Percentiles rank a stretch among this genome's conserved stretches.
Evolutionary conservation across 106 monocot genomes (phyloP).

Genomic region (Dioscorea alata): DNA sequence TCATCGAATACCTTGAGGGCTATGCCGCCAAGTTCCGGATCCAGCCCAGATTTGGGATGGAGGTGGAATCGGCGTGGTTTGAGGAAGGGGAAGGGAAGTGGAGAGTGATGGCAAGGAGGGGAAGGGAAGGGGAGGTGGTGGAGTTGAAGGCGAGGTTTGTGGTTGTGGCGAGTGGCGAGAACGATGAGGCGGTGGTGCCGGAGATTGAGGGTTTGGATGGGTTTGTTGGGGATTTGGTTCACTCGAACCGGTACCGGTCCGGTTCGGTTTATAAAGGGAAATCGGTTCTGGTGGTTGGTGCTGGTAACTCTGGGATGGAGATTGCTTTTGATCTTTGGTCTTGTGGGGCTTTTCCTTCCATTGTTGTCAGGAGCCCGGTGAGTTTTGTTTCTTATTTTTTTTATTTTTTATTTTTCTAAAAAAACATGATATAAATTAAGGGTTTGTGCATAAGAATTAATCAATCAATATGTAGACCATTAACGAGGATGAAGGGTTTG

Average conservation of each 20-base stretch:
- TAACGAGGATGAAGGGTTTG: no score
- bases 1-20: slow-evolving; percentile 37
- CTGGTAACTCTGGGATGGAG: slow-evolving; percentile 67
- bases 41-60: slow-evolving; percentile 4
- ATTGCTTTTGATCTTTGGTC: slow-evolving; percentile 35
- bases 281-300: slow-evolving; percentile 42
- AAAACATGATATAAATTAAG: no score
- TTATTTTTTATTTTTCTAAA: no score
- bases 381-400: background rate
- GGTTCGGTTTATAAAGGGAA: slow-evolving; percentile 27
- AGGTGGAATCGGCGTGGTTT: slow-evolving; percentile 26
- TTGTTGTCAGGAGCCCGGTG: slow-evolving; percentile 38
- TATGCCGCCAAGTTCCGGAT: slow-evolving; percentile 19
- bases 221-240: slow-evolving; percentile 35
- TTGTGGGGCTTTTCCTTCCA: slow-evolving; percentile 20
- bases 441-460: no score
- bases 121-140: background rate
- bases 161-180: slow-evolving; percentile 29
- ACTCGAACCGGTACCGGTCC: slow-evolving; percentile 31
- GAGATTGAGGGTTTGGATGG: slow-evolving; percentile 18
- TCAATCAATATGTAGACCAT: no score
- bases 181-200: slow-evolving; percentile 22
- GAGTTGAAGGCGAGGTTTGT: slow-evolving; percentile 13
- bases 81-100: slow-evolving; percentile 7
- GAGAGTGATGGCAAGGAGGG: background rate